A percentile compares a stretch with the other conserved stretches of the same genome.
These are phyloP conservation scores for Vanrija sp. DNA, from an alignment of 1,284 basidiomycete species.

Conservation along the genomic window DNA sequence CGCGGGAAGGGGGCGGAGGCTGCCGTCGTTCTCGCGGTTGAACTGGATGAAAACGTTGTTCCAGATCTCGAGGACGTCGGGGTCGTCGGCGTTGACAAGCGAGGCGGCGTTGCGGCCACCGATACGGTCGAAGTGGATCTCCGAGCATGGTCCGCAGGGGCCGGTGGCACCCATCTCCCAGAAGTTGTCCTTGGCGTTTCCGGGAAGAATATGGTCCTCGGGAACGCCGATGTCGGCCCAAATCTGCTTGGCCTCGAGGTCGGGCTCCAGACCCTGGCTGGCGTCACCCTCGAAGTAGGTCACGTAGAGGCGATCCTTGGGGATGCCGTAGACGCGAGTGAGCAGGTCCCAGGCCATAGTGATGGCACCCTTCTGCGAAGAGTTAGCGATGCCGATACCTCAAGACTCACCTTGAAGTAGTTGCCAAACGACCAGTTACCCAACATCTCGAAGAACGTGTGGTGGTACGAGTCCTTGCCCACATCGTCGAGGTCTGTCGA, in stretches of 20 bases:
- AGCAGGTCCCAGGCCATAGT: conserved; percentile 90
- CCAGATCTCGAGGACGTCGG: conserved; percentile 97
- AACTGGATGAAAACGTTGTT: conserved; percentile 99
- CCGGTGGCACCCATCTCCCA: conserved; percentile 99
- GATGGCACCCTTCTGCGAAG: conserved; percentile 78
- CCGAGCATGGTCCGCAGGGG: conserved; percentile 95
- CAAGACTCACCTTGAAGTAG: conserved; percentile 86
- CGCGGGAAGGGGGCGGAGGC: conserved; percentile 74
- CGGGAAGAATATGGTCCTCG: conserved; percentile 87
- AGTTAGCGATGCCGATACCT: not conserved
- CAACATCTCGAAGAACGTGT: conserved; percentile 99
- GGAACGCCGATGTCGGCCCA: conserved; percentile 85
- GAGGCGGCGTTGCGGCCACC: conserved; percentile 81
- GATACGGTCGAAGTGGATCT: conserved; percentile 95
- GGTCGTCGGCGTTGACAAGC: conserved; percentile 94
- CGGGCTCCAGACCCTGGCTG: conserved; percentile 79
- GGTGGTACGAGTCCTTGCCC: conserved; percentile 73
- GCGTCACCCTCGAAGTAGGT: conserved; percentile 96
- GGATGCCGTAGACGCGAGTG: conserved; percentile 77
- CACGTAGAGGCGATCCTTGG: conserved; percentile 88
- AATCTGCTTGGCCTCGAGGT: conserved; percentile 75
- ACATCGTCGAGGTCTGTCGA: conserved; percentile 88
- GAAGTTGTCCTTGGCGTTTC: conserved; percentile 96
- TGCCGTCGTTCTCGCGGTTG: conserved; percentile 88
- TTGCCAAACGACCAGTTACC: conserved; percentile 99